Conservation (phyloP, 1,284 basidiomycete species). For the Ustilago nuda region DNA sequence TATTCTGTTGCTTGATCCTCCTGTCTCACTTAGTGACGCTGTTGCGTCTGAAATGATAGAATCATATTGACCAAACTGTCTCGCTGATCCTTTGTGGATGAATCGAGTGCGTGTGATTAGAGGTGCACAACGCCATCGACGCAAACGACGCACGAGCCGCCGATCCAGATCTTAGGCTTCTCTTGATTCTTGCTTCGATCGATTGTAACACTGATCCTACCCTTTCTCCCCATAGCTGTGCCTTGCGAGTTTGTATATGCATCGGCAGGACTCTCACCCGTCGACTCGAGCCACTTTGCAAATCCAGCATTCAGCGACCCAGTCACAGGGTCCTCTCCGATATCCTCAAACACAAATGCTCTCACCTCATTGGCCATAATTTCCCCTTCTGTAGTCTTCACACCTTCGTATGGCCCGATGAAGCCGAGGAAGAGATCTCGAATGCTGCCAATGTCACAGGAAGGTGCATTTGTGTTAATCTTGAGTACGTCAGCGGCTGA, state of each 20-base stretch:
- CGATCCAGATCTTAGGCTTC: constrained; percentile 51
- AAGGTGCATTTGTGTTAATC: constrained; percentile 24
- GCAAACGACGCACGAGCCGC: constrained; percentile 50
- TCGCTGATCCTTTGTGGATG: not conserved
- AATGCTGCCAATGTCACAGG: constrained; percentile 16
- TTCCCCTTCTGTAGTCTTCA: constrained; percentile 26
- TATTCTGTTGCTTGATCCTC: no score
- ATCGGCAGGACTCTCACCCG: constrained; percentile 27
- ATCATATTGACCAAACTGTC: not conserved
- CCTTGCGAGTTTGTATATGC: constrained; percentile 52
- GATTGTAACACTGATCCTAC: constrained; percentile 43
- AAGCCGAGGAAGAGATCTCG: constrained; percentile 49
- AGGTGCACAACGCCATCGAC: constrained; percentile 43
- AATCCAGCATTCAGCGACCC: constrained; percentile 62
- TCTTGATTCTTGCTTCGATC: constrained; percentile 11
- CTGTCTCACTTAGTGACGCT: not conserved
- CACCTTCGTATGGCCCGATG: constrained; percentile 47
- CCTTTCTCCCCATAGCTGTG: constrained; percentile 42
- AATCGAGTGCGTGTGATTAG: not conserved
- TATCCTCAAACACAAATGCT: constrained; percentile 42
- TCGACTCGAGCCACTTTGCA: constrained; percentile 50
- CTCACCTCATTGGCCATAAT: constrained; percentile 46
- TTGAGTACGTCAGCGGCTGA: constrained; percentile 48
- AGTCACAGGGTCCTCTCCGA: constrained; percentile 60
- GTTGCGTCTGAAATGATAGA: not conserved